Base-by-base conservation (phyloP, 2,329 filamentous ascomycete genomes). In the Balansia obtecta region DNA sequence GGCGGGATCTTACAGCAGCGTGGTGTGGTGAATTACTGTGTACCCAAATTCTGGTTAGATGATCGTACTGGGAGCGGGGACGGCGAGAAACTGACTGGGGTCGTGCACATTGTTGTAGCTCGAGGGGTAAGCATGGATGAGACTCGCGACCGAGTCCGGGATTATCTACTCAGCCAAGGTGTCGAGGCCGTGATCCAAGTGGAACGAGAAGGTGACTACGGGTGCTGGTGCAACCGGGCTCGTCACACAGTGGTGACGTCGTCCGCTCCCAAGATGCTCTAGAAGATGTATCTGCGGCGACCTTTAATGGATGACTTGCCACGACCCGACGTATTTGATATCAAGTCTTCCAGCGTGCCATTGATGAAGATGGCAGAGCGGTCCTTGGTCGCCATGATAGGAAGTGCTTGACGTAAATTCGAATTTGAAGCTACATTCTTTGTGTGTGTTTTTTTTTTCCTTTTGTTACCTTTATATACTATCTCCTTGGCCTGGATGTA, bases 11-110 rank as follows among this genome's bases (percentile, higher is more conserved):
- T 83, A 45, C 84, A 85, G 46, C 73, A 97, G 53, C 77, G 86
- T 33, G 93, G 91, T 0, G 91, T 98, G 0, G 83, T 85, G 0
- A 83, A 85, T 48, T 97, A 96, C 61, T 77, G 85, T 1, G 87
- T 86, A 1, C 90, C 91, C 8, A 85, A 89, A 59, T 96, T 97
- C 62, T 98, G 93, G 93, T 71, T 93, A 13, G 88, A 94, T 58
- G 89, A 95, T 54, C 70, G 77, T 11, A 68, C 65, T 16, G 66
- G 67, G 3, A 67, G 62, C 9, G 68, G 69, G 20, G 61, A 65
- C 3, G 69, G 65, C 2, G 71, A 74, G 51, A 79, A 73, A 54
- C 75, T 96, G 2, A 70, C 90, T 12, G 91, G 91, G 2, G 84
- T 93, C 1, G 90, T 96, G 53, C 91, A 96, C 62, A 78, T 96